phyloP scores from a whole-genome alignment of 139 green algal genomes.

The Chlamydomonas sphaeroides region DNA sequence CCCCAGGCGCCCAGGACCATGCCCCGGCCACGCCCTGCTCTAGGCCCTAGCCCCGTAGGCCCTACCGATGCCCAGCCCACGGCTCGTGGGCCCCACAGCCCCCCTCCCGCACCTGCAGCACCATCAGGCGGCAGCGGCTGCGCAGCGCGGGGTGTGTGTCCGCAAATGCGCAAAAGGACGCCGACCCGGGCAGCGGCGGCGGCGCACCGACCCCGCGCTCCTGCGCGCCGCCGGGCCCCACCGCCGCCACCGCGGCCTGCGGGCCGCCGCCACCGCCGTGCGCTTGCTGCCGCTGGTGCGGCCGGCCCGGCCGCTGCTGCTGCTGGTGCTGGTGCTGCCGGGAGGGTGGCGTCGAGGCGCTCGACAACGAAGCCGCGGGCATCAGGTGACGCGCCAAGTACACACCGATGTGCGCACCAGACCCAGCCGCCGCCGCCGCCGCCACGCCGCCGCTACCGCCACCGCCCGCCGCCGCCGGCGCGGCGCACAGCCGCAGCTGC shows the following conservation, averaged over 20 bases:
- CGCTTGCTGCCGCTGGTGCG: not conserved
- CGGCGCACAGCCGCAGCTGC: conserved; percentile 9
- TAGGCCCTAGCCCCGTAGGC: too few species aligned
- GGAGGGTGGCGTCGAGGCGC: not conserved
- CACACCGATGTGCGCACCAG: conserved; percentile 15
- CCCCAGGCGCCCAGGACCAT: too few species aligned
- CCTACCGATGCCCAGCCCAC: too few species aligned
- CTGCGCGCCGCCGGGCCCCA: not conserved
- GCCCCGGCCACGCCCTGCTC: too few species aligned
- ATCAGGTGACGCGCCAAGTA: conserved; percentile 10
- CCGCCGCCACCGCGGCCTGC: not conserved
- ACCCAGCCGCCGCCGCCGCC: not conserved
- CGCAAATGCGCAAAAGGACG: not conserved
- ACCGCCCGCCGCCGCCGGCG: too few species aligned
- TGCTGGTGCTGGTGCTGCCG: not conserved
- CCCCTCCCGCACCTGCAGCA: not conserved
- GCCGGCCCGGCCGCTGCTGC: not conserved
- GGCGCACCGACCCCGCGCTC: too few species aligned
- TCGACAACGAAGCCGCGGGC: not conserved
- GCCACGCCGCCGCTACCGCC: not conserved
- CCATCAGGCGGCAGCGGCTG: conserved; percentile 12
- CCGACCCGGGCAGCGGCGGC: not conserved
- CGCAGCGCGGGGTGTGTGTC: not conserved
- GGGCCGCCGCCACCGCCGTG: not conserved
- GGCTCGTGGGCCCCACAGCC: too few species aligned